Base-by-base conservation (phyloP, 1,284 basidiomycete genomes). In the Fomitopsis schrenkii region DNA sequence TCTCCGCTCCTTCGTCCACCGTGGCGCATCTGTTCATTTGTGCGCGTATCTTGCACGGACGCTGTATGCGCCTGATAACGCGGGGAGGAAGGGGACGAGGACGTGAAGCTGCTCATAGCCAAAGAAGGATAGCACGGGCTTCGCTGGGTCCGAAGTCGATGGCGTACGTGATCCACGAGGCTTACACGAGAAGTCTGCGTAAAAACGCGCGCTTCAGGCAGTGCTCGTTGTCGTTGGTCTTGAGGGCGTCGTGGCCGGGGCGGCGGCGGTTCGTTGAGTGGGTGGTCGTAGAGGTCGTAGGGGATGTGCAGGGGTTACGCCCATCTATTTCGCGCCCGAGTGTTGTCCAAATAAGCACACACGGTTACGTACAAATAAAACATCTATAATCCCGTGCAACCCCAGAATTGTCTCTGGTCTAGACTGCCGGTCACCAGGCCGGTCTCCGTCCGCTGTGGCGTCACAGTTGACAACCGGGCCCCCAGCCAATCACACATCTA, bases 61-160 rank as follows among this genome's bases (percentile, higher is more conserved):
- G 64, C 70, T 65, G 69, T 59, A 64, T 68, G 68, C 48, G 55
- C 41, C 40, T 57, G 58, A 64, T 63, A 54, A 52, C 54, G 62
- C 30, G 64, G 55, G 19, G 65, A 36, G 41, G 65, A 38, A 10
- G 64, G 63, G 30, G 66, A 62, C 41, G 67, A 62, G 64, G 62
- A 65, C 48, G 59, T 67, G 64, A 64, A 63, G 63, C 65, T 68
- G 61, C 61, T 66, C 71, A 72, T 72, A 55, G 59, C 64, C 68
- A 66, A 64, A 65, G 60, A 61, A 57, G 59, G 63, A 66, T 68
- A 65, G 65, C 33, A 40, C 64, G 66, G 64, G 67, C 63, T 70
- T 70, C 71, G 70, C 71, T 68, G 71, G 66, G 69, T 67, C 69
- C 46, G 59, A 66, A 66, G 61, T 64, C 56, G 62, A 67, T 57